Base-by-base conservation (phyloP, 1,284 basidiomycete genomes). In the Leccinum insigne region DNA sequence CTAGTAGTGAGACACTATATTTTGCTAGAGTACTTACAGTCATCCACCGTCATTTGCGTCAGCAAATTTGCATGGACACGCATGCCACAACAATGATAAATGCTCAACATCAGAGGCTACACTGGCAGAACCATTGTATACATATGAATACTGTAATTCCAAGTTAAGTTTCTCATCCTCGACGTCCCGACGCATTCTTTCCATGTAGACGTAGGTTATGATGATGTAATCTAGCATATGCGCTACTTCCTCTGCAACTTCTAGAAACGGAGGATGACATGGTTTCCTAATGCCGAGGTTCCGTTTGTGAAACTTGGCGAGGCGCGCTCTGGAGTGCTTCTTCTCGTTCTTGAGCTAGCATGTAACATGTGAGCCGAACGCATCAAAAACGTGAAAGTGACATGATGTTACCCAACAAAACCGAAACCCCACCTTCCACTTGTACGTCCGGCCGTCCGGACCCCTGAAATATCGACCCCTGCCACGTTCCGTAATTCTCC, bases 181-280 rank as follows among this genome's bases (percentile, higher is more conserved):
- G 23, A 70, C 58, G 13, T 77, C 72, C 60, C 64, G 66, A 26
- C 77, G 75, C 16, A 76, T 40, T 61, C 73, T 74, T 61, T 77
- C 77, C 44, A 76, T 65, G 58, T 77, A 78, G 16, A 79, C 69
- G 60, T 79, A 79, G 4, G 79, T 80, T 47, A 79, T 62, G 8
- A 79, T 38, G 29, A 80, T 79, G n/a, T 71, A 63, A 62, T 79
- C 73, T 3, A 77, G 40, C 62, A 79, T 79, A 14, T 75, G 73
- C 63, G 73, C 72, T 4, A 76, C 77, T 16, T 69, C 68, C 8
- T 71, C 69, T 40, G 70, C 72, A 6, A 80, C 72, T 58, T 80
- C 77, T 0, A 80, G 73, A 49, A 72, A 73, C 0, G 78, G 71
- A 2, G 69, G 69, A 21, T 72, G 72, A 3, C 52, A 65, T 13